Evolutionary conservation across 108 stramenopile species (phyloP), one percentile per base, ranked within the genome.

Genomic region (Pelagomonas calceolata): DNA sequence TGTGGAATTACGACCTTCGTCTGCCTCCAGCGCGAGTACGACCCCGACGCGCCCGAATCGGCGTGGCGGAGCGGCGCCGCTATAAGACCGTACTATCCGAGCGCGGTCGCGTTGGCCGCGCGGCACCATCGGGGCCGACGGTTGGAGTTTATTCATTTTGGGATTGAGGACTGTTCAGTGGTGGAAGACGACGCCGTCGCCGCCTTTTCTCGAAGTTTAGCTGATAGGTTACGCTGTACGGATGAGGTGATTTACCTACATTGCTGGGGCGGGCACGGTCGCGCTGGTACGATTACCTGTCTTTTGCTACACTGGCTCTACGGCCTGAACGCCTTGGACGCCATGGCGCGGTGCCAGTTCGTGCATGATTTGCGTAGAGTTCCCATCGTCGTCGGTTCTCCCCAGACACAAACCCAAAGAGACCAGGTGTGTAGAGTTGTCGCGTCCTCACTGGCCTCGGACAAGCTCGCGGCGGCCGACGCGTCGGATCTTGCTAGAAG

Each of bases 211-310:
- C 17, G 45, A 14, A 32, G 79, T 37, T 70, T 87, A 32, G 77
- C 75, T n/a, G 32, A 32, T 34, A 66, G 82, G 15, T 30, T 87
- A 0, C 74, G 65, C 0, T 36, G 35, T 21, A 21, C 68, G 21
- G 82, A 84, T 18, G 80, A 87, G 66, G 76, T 79, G 29, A 33
- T 85, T 15, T 87, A 87, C 66, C 63, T 87, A 26, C 86, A 87
- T 71, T 84, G 83, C 75, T 84, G 83, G 83, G 86, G 84, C 15
- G 86, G 86, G 32, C 86, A 87, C 74, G 86, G 86, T 18, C 84
- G 86, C 69, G 82, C 86, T 33, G 86, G 86, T 0, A 85, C 85
- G 0, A 79, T 85, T 29, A 79, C 82, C 4, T 85, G 78, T 64
- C 76, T 87, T 34, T 81, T 87, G 81, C 81, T 87, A 12, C 84